Conservation (phyloP, 2,329 filamentous ascomycete species). For the Penicillium glabrum region DNA sequence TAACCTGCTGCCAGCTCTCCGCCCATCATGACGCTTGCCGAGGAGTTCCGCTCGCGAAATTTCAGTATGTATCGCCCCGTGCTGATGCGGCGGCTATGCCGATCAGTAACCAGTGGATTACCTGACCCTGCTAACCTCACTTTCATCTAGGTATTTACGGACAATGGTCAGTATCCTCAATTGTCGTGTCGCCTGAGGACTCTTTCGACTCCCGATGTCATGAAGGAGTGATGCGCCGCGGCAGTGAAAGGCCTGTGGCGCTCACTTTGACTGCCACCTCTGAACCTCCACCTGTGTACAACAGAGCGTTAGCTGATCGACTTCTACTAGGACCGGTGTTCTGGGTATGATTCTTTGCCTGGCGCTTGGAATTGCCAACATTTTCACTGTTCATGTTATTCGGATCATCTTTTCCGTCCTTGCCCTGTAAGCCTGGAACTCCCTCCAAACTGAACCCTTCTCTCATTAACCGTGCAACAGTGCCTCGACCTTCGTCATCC, state of each 20-base stretch:
- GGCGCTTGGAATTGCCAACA: constrained; percentile 67
- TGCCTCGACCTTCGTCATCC: constrained; percentile 68
- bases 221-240: background rate
- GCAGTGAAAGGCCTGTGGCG: background rate
- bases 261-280: background rate
- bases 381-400: constrained; percentile 60
- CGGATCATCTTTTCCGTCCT: constrained; percentile 62
- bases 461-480: constrained; percentile 44
- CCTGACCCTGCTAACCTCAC: constrained; percentile 22
- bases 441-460: background rate
- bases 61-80: constrained; percentile 56
- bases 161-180: constrained; percentile 58
- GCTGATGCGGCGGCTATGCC: constrained; percentile 16
- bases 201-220: too few species aligned
- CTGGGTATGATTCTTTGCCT: constrained; percentile 65
- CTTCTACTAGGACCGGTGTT: constrained; percentile 47
- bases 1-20: background rate
- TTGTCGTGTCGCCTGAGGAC: too few species aligned
- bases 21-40: constrained; percentile 57
- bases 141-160: constrained; percentile 62
- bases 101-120: constrained; percentile 9
- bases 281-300: background rate
- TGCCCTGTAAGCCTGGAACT: constrained; percentile 51
- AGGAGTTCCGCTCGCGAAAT: constrained; percentile 65
- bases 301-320: constrained; percentile 14